These are phyloP conservation scores for Rhizophagus prolifer DNA, from an alignment of 192 early-diverging fungal genomes.

Conservation along the genomic window DNA sequence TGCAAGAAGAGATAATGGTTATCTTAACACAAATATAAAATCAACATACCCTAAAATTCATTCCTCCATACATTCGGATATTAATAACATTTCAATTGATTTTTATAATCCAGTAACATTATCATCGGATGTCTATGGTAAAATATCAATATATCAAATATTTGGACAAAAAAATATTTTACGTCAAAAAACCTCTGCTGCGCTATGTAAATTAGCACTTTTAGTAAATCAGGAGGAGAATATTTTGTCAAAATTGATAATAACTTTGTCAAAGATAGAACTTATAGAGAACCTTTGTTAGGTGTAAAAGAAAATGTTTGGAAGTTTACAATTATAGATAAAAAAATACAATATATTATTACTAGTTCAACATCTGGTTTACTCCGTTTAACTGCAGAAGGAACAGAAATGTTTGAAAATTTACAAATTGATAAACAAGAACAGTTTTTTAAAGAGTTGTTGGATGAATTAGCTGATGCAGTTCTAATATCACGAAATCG, in stretches of 20 bases:
- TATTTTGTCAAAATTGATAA: not conserved
- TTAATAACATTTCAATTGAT: not conserved
- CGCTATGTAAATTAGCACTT: not conserved
- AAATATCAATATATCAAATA: constrained; percentile 17
- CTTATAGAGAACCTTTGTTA: not conserved
- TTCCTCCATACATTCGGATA: not conserved
- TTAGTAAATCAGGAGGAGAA: not conserved
- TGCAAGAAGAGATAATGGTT: not conserved
- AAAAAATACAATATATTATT: not conserved
- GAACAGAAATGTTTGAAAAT: not conserved
- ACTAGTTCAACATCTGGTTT: not conserved
- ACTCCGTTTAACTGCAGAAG: not conserved
- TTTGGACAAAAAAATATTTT: not conserved
- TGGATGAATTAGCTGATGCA: not conserved
- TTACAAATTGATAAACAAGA: too few species aligned
- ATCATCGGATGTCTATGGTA: not conserved
- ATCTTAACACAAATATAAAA: not conserved
- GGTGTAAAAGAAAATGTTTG: not conserved
- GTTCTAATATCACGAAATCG: not conserved
- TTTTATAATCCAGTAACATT: not conserved
- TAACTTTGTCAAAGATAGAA: constrained; percentile 6
- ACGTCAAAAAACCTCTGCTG: not conserved
- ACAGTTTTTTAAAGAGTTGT: not conserved
- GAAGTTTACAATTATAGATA: not conserved
- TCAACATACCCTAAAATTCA: not conserved